Base-by-base conservation (phyloP, 768 basidiomycete species). In the Boletus eberwhitei region DNA sequence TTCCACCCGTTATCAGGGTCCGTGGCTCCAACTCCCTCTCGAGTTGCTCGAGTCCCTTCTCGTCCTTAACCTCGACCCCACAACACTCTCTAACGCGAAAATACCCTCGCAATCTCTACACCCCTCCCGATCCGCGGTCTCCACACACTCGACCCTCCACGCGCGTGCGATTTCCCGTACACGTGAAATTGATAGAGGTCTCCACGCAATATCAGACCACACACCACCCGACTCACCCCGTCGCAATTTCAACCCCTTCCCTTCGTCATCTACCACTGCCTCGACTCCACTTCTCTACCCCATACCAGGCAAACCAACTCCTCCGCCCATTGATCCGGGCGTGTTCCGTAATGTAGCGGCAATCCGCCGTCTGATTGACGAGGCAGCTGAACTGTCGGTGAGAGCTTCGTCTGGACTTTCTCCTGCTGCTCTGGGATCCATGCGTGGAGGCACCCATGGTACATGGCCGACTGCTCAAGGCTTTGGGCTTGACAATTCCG, bases 321-420 rank as follows among this genome's bases (percentile, higher is more conserved):
- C 93, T 0, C 90, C 91, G 0, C 93, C 91, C 13, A 90, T 95
- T 48, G 93, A 94, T 63, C 90, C 91, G 1, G 91, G 90, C 38
- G 90, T 92, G 1, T 92, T 95, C 60, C 83, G 84, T 21, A 87
- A 81, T 45, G 85, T 93, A 22, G 77, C 82, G 0, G 74, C 79
- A 26, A 91, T 95, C 50, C 83, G 93, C 21, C 75, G 84, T 48
- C 82, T 93, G 36, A 90, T 95, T 58, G 93, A 95, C 65, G 92
- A 93, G 65, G 93, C 93, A 1, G 83, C 92, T 2, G 93, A 93
- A 65, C 77, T 95, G 8, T 90, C 88, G 13, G 87, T 95, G 5
- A 86, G 93, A 38, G 93, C 93, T 14, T 82, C 90, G 9, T 93
- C 90, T 4, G 92, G 93, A 2, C 71, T 95, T 22, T 87, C 88